Conservation (phyloP, 306 rosid species). For the Prunus padus region DNA sequence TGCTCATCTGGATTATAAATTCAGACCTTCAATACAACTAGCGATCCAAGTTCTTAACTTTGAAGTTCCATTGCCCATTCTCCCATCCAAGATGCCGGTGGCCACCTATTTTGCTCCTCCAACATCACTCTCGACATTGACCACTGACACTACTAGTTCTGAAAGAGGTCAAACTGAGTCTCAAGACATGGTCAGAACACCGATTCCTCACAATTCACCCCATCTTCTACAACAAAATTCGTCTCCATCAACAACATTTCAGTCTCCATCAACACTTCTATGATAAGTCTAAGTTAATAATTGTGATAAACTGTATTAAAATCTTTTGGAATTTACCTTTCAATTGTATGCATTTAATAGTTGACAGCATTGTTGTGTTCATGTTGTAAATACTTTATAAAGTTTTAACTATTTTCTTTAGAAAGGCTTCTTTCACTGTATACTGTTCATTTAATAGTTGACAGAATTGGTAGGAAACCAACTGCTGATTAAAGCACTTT, state of each 20-base stretch:
- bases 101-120: neutral
- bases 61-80: constrained; percentile 7
- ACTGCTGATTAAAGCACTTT: neutral
- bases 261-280: too few species aligned
- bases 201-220: neutral
- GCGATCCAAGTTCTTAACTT: neutral
- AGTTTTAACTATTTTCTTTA: too few species aligned
- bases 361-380: neutral
- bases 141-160: neutral
- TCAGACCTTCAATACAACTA: neutral
- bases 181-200: neutral
- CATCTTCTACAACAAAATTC: neutral
- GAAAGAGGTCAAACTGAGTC: neutral
- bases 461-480: neutral
- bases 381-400: neutral
- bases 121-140: neutral
- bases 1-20: neutral
- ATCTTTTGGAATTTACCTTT: too few species aligned
- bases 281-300: neutral
- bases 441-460: too few species aligned
- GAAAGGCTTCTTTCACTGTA: too few species aligned
- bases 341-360: too few species aligned
- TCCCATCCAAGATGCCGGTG: neutral
- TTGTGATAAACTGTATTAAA: neutral
- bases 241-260: neutral